These are phyloP conservation scores for Dalbergia cultrata DNA, from an alignment of 306 rosid species.

Conservation along the genomic window DNA sequence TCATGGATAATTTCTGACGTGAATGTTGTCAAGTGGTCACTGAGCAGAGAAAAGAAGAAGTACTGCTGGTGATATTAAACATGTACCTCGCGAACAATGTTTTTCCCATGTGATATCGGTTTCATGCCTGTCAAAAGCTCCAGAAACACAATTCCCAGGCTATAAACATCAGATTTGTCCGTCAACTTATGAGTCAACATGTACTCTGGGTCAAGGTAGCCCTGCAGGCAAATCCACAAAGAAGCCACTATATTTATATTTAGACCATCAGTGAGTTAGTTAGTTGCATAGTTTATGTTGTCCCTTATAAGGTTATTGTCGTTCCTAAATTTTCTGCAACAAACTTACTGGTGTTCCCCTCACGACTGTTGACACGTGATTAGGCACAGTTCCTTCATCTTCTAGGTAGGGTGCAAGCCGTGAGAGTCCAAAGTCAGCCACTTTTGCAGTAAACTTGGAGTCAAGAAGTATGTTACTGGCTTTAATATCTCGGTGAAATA, in stretches of 20 bases:
- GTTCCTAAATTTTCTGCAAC: slow-evolving; percentile 9
- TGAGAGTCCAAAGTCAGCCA: slow-evolving; percentile 93
- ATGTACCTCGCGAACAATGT: slow-evolving; percentile 63
- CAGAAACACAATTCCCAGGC: slow-evolving; percentile 66
- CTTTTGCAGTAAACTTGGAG: slow-evolving; percentile 71
- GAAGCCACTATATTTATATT: background rate
- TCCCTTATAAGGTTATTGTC: background rate
- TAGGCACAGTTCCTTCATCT: slow-evolving; percentile 68
- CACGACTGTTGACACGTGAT: slow-evolving; percentile 85
- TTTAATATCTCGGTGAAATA: slow-evolving; percentile 90
- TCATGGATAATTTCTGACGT: background rate
- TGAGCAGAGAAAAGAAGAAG: background rate
- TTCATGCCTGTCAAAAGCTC: slow-evolving; percentile 62
- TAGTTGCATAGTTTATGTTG: background rate
- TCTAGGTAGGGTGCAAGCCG: slow-evolving; percentile 77
- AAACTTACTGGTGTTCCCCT: slow-evolving; percentile 92
- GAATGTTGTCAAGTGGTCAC: too few relatives aligned
- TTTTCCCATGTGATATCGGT: slow-evolving; percentile 63
- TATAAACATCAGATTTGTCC: slow-evolving; percentile 68
- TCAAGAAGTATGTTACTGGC: slow-evolving; percentile 90
- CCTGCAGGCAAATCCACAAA: slow-evolving; percentile 44
- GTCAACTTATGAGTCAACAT: slow-evolving; percentile 64
- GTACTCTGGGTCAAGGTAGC: slow-evolving; percentile 67
- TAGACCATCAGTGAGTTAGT: too few relatives aligned
- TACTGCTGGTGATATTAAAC: background rate